Evolutionary conservation across 2,329 filamentous ascomycete genomes (phyloP).

Genomic region (Colletotrichum magnum): DNA sequence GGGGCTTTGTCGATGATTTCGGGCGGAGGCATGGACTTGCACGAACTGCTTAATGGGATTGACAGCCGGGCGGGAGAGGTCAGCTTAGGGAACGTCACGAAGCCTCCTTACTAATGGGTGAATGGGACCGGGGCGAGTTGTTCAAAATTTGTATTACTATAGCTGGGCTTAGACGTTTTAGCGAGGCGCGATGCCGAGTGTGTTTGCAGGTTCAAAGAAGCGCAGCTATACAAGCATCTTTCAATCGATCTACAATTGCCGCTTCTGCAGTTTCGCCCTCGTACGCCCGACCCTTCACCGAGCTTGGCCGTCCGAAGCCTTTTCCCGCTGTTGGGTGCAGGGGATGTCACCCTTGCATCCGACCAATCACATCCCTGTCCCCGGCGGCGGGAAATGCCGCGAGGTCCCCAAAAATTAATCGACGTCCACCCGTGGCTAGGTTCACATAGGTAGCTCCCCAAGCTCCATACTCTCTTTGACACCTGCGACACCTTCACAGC

Average conservation of each 20-base stretch:
- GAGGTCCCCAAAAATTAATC: conserved; percentile 32
- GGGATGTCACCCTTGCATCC: conserved; percentile 26
- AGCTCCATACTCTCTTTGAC: conserved; percentile 6
- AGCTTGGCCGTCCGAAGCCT: not conserved
- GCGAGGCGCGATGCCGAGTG: conserved; percentile 37
- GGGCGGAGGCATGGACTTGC: conserved; percentile 60
- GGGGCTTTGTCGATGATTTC: conserved; percentile 52
- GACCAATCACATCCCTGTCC: conserved; percentile 27
- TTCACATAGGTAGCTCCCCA: not conserved
- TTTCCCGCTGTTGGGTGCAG: not conserved
- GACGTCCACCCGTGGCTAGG: conserved; percentile 19
- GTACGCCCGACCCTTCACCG: conserved; percentile 27
- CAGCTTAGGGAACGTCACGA: conserved; percentile 60
- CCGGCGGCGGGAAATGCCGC: conserved; percentile 3
- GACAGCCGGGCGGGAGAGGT: conserved; percentile 63
- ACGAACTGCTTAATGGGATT: conserved; percentile 65
- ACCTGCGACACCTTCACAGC: not conserved
- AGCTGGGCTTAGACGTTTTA: conserved; percentile 37
- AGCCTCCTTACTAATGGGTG: conserved; percentile 62
- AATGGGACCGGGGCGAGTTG: not conserved
- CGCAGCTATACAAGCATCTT: conserved; percentile 16
- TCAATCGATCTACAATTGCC: conserved; percentile 1
- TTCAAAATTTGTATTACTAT: conserved; percentile 35
- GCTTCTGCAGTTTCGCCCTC: not conserved
- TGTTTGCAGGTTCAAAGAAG: conserved; percentile 26